Percentiles rank a stretch among this genome's conserved stretches.
Evolutionary conservation across 495 filamentous ascomycete genomes (phyloP).

Genomic region (Penicillium dipodomyicola): DNA sequence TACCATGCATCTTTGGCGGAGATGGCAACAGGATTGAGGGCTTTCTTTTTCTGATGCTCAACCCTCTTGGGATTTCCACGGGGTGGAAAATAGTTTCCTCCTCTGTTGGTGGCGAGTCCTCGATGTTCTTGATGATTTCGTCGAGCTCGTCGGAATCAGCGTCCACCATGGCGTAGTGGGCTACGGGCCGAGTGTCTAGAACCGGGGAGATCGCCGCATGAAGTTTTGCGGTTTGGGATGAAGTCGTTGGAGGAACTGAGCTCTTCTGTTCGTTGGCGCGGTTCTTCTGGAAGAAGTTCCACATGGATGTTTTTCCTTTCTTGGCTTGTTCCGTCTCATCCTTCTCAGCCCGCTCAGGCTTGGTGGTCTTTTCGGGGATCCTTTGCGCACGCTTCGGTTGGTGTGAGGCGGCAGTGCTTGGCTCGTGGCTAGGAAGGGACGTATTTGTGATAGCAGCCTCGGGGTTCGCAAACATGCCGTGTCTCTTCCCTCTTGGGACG

Average conservation of each 20-base stretch:
- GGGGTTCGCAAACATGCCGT: constrained; percentile 26
- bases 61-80: constrained; percentile 30
- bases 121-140: constrained; percentile 62
- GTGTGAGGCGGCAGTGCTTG: constrained; percentile 21
- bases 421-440: constrained; percentile 30
- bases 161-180: constrained; percentile 85
- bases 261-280: constrained; percentile 25
- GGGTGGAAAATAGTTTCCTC: constrained; percentile 28
- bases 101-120: constrained; percentile 47
- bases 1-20: constrained; percentile 48
- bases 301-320: constrained; percentile 42
- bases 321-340: constrained; percentile 24
- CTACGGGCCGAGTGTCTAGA: constrained; percentile 45
- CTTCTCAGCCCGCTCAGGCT: constrained; percentile 1
- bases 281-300: constrained; percentile 78
- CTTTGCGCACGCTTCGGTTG: constrained; percentile 14
- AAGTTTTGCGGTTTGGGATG: constrained; percentile 28
- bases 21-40: constrained; percentile 56
- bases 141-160: constrained; percentile 67
- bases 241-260: constrained; percentile 3
- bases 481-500: constrained; percentile 18
- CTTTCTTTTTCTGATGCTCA: constrained; percentile 41
- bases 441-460: constrained; percentile 25
- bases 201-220: constrained; percentile 42
- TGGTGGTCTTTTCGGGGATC: constrained; percentile 12